Percentiles rank a stretch among this genome's conserved stretches.
Conservation (phyloP, 2,329 filamentous ascomycete species). For the Plectosphaerella cucumerina region DNA sequence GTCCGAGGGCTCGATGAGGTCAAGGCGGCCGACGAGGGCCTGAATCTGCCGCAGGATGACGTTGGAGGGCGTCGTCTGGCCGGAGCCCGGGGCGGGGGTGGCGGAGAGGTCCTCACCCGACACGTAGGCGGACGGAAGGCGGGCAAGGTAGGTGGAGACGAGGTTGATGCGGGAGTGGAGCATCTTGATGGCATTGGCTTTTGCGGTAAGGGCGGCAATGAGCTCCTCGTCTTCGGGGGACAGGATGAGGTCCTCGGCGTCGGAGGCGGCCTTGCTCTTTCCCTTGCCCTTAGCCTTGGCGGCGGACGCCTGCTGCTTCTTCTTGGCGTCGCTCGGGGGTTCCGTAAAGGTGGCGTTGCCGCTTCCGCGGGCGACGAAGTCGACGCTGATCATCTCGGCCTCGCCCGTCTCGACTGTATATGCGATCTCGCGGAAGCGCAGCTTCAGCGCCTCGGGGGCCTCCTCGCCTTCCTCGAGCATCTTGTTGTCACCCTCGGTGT, state of each 20-base stretch:
- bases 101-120: slow-evolving; percentile 36
- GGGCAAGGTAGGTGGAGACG: slow-evolving; percentile 71
- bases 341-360: slow-evolving; percentile 68
- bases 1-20: slow-evolving; percentile 72
- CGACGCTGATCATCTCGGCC: slow-evolving; percentile 96
- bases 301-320: slow-evolving; percentile 27
- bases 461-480: slow-evolving; percentile 65
- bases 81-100: slow-evolving; percentile 13
- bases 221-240: slow-evolving; percentile 57
- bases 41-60: slow-evolving; percentile 83
- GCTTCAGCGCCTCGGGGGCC: slow-evolving; percentile 36
- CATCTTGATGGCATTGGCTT: slow-evolving; percentile 92
- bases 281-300: slow-evolving; percentile 21
- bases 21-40: slow-evolving; percentile 77
- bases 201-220: slow-evolving; percentile 69
- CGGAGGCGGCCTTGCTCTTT: slow-evolving; percentile 20
- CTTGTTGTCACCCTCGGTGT: slow-evolving; percentile 58
- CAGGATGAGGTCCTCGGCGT: slow-evolving; percentile 34
- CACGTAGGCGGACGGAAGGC: slow-evolving; percentile 63
- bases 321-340: slow-evolving; percentile 38
- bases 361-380: slow-evolving; percentile 82
- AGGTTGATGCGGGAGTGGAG: slow-evolving; percentile 73
- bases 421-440: slow-evolving; percentile 77
- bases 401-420: slow-evolving; percentile 92
- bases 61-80: slow-evolving; percentile 51